A percentile compares a stretch with the other conserved stretches of the same genome.
Conservation (phyloP, 2,329 filamentous ascomycete genomes). For the Dactylellina parvicollis region DNA sequence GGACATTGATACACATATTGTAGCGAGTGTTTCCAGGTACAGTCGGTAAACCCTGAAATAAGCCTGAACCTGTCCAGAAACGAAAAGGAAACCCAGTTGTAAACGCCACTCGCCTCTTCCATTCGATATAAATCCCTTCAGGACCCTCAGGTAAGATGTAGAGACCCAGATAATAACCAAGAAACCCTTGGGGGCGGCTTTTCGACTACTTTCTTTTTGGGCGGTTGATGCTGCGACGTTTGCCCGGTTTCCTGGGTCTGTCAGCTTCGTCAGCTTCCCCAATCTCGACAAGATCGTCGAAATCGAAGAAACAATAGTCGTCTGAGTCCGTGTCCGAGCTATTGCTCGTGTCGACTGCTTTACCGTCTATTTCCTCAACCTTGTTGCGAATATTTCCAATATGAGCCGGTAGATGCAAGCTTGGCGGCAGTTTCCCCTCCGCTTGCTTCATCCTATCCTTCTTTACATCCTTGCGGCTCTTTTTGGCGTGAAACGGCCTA, state of each 20-base stretch:
- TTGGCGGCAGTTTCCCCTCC: background rate
- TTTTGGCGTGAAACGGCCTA: slow-evolving; percentile 1
- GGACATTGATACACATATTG: background rate
- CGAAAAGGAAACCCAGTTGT: too few species aligned
- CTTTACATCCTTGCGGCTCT: background rate
- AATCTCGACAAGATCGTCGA: background rate
- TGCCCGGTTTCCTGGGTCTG: background rate
- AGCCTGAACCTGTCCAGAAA: too few species aligned
- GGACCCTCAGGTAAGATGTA: too few species aligned
- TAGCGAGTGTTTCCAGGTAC: background rate
- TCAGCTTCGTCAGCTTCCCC: background rate
- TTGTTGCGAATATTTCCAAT: background rate
- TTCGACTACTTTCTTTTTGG: background rate
- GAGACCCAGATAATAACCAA: background rate
- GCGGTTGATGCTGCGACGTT: background rate
- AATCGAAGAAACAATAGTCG: slow-evolving; percentile 13
- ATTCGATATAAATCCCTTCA: too few species aligned
- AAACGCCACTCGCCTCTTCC: too few species aligned
- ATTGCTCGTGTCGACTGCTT: background rate
- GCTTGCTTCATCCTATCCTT: background rate
- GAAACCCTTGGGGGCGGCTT: background rate
- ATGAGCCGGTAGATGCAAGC: too few species aligned
- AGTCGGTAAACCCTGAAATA: background rate
- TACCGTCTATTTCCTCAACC: background rate
- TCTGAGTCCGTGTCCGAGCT: slow-evolving; percentile 10